Evolutionary conservation across 73 alveolate species (phyloP), one percentile per base, ranked within the genome.

Genomic region (Effrenium voratum): DNA sequence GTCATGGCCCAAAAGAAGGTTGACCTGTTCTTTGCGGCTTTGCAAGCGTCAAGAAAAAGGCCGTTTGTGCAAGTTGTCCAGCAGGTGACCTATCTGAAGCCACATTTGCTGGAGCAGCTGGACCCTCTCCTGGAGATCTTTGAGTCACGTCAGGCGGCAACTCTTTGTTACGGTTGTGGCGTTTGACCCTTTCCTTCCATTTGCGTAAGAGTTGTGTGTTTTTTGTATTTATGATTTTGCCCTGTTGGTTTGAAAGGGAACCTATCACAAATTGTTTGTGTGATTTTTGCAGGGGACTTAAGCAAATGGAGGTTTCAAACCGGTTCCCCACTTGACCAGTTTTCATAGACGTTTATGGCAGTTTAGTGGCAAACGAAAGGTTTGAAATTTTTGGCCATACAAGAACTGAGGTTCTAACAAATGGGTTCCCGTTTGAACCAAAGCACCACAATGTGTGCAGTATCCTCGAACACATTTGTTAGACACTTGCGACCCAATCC

Each of bases 21-120:
- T 22, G 30, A 38, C 34, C 16, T 60, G 5, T 32, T 60, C 30
- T 32, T 32, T 60, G 75, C 40, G 30, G 40, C 40, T 60, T 32
- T 32, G 75, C 3, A 3, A 60, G 6, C 6, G 75, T 19, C 46
- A 28, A 43, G 72, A 57, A 57, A 30, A 57, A 1, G 72, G 28
- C 28, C n/a, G 72, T 22, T 22, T 22, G 28, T 57, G 72, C n/a
- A 57, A 1, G 22, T 22, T 55, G 68, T 55, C 22, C 26, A 0
- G 40, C 38, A 90, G 96, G 96, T 90, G 96, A 63, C 75, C 28
- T 75, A 41, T 16, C 49, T 90, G 73, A 66, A 90, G 63, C 96
- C 96, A 28, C 87, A 90, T 41, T 55, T 90, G 26, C 36, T 90
- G 75, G 96, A 90, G 86, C 81, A 68, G 52, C 87, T 90, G 73